Evolutionary conservation across 2,329 filamentous ascomycete species (phyloP).

Genomic region (Calonectria crousiana): DNA sequence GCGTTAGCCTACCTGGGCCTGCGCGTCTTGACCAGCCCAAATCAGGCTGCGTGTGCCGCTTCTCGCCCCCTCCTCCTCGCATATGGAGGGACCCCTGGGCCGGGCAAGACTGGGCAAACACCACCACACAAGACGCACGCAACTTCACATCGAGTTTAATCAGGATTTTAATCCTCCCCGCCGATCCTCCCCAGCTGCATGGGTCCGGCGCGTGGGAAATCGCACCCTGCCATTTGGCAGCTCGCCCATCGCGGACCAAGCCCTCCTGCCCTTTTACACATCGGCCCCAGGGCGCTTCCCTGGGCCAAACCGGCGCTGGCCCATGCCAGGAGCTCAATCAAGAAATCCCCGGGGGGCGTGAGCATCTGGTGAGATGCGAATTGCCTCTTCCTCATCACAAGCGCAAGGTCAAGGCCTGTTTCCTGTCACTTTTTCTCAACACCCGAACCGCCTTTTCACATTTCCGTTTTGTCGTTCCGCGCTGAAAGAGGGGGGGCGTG

Average conservation of each 20-base stretch:
- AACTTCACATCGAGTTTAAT: neutral
- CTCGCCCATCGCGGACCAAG: neutral
- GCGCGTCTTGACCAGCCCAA: neutral
- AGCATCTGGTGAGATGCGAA: neutral
- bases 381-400: neutral
- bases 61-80: neutral
- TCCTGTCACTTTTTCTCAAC: neutral
- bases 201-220: neutral
- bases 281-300: conserved; percentile 6
- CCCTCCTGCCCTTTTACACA: neutral
- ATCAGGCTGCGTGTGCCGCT: conserved; percentile 7
- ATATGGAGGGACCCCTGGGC: neutral
- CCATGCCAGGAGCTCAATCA: neutral
- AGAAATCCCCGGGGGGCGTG: conserved; percentile 7
- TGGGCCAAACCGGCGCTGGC: neutral
- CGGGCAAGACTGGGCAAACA: conserved; percentile 3
- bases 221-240: neutral
- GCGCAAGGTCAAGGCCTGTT: conserved; percentile 1
- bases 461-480: conserved; percentile 6
- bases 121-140: neutral
- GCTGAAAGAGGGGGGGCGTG: neutral
- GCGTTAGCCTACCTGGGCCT: neutral
- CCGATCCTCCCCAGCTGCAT: conserved; percentile 15
- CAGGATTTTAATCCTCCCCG: conserved; percentile 21
- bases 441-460: neutral